A percentile compares a stretch with the other conserved stretches of the same genome.
phyloP scores from a whole-genome alignment of 1,284 basidiomycete species.

The Cerioporus squamosus region DNA sequence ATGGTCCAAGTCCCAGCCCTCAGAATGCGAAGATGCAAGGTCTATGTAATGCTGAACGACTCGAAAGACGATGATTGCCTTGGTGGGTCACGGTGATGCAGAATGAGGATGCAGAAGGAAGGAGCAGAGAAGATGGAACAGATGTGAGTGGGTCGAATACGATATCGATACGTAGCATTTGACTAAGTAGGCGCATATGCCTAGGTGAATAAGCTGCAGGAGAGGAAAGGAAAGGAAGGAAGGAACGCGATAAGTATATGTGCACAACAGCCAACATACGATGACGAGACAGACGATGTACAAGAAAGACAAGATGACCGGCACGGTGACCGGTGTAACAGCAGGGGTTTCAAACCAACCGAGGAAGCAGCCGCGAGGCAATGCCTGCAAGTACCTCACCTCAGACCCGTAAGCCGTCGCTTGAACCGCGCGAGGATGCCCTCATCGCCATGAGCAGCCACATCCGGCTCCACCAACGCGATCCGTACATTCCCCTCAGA shows the following conservation, averaged over 20 bases:
- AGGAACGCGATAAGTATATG: not conserved
- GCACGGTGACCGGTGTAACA: not conserved
- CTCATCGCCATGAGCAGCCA: not conserved
- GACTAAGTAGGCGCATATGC: too few relatives aligned
- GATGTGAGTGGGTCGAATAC: too few relatives aligned
- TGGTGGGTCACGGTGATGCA: not conserved
- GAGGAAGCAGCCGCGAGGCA: not conserved
- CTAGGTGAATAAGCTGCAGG: too few relatives aligned
- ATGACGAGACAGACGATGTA: not conserved
- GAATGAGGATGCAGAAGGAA: not conserved
- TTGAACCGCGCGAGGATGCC: constrained; percentile 3
- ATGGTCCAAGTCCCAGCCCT: too few relatives aligned
- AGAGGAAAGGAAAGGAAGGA: not conserved
- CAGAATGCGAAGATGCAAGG: too few relatives aligned
- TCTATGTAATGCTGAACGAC: too few relatives aligned
- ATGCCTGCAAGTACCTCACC: not conserved
- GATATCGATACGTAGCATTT: too few relatives aligned
- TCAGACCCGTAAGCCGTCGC: not conserved
- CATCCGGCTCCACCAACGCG: not conserved
- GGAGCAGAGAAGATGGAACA: not conserved
- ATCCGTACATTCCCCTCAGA: not conserved
- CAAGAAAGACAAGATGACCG: not conserved
- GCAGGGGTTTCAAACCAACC: not conserved
- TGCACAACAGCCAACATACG: not conserved
- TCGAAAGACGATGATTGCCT: too few relatives aligned